Base-by-base conservation (phyloP, 345 rosid species). In the Trapa bicornis region DNA sequence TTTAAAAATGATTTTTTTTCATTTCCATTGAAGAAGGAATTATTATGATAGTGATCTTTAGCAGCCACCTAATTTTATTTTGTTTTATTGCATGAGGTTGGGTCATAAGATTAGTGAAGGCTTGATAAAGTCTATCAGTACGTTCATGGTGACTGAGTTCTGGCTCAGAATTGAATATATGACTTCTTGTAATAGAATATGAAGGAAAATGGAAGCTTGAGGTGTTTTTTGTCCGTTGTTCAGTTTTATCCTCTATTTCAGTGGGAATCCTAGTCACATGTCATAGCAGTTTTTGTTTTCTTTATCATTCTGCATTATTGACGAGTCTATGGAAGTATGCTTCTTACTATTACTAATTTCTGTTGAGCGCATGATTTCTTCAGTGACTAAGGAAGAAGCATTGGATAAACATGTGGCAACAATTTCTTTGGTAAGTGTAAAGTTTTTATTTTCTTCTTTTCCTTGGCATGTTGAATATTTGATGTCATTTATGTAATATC, bases 381-480 rank as follows among this genome's bases (percentile, higher is more conserved):
- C 68, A 76, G 81, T 71, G 72, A 72, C 15, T 58, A 35, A 61
- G 67, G 67, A 37, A 37, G 81, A 71, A 67, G 72, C 47, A 35
- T 35, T 43, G 39, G 72, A 75, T 56, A 67, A 65, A 61, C 76
- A 61, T 39, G 69, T 56, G 66, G 76, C 71, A 67, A 63, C 71
- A 48, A 54, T 71, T 57, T n/a, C 67, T 52, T 61, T 65, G 17
- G 88, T 86, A 82, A 75, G 87, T 73, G 65, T 52, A 13, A 58
- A 35, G 5, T 6, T 35, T 11, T 58, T 6, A 58, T 8, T 1
- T 9, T 10, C 14, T 58, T 5, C 29, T 22, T 22, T 22, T 22
- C 29, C 29, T 22, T 22, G 29, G 29, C 29, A 22, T 22, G 29
- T 22, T 22, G 29, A 22, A 22, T 22, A 22, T 22, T 22, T 22